Percentiles rank a stretch among this genome's conserved stretches.
phyloP scores from a whole-genome alignment of 192 early-diverging fungal genomes.

The Linnemannia hyalina region DNA sequence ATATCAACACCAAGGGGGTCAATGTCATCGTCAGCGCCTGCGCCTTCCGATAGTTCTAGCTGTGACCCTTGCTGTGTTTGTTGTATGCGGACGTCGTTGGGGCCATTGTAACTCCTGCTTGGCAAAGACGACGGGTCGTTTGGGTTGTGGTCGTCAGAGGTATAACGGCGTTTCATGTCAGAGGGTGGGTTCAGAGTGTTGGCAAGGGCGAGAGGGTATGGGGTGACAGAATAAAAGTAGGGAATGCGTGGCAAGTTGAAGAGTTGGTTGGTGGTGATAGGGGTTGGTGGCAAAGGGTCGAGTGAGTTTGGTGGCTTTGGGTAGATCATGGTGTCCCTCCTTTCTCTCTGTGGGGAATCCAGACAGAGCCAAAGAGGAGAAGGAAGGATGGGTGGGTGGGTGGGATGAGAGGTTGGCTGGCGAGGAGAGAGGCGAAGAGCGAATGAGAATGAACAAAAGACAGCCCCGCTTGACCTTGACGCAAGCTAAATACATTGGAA shows the following conservation, averaged over 20 bases:
- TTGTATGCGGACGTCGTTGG: neutral
- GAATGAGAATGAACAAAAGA: too few relatives aligned
- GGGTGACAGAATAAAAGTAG: slow-evolving; percentile 46
- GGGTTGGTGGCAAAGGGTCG: neutral
- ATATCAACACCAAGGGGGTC: slow-evolving; percentile 16
- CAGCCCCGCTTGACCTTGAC: neutral
- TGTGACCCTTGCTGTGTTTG: slow-evolving; percentile 4
- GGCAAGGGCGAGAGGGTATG: slow-evolving; percentile 22
- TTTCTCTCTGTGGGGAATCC: neutral
- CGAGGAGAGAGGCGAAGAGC: neutral
- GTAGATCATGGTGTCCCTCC: slow-evolving; percentile 16
- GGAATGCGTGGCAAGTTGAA: slow-evolving; percentile 42
- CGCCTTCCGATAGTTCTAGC: neutral
- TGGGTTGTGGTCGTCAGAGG: neutral
- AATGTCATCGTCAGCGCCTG: slow-evolving; percentile 10
- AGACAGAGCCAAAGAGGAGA: neutral
- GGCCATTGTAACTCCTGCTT: neutral
- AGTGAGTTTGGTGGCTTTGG: slow-evolving; percentile 14
- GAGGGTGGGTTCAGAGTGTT: neutral
- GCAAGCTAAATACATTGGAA: neutral
- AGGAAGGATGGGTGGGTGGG: neutral
- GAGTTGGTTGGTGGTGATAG: slow-evolving; percentile 8
- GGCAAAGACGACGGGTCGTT: neutral
- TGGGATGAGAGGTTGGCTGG: neutral
- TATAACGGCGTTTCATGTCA: slow-evolving; percentile 40